phyloP scores from a whole-genome alignment of 352 stramenopile species.

The Thalassiosira sp. region DNA sequence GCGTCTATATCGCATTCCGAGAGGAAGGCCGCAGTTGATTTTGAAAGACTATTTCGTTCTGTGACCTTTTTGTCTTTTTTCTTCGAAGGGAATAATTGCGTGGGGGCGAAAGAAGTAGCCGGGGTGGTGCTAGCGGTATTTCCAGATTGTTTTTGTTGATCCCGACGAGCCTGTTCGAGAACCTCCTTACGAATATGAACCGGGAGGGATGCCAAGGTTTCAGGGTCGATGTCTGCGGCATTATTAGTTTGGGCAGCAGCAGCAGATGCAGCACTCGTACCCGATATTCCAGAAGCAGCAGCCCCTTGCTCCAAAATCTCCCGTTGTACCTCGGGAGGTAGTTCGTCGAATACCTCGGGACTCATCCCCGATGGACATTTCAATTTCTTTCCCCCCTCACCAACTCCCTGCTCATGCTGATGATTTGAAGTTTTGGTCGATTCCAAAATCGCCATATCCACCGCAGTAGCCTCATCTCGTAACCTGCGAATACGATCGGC shows the following conservation, averaged over 20 bases:
- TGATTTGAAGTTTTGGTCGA: not conserved
- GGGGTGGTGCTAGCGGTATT: not conserved
- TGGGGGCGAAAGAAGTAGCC: not conserved
- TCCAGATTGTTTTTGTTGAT: constrained; percentile 1
- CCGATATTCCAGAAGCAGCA: not conserved
- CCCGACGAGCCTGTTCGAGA: constrained; percentile 20
- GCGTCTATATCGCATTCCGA: constrained; percentile 20
- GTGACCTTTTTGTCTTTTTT: not conserved
- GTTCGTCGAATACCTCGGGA: constrained; percentile 42
- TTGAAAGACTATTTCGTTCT: constrained; percentile 3
- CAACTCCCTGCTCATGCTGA: not conserved
- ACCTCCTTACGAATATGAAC: constrained; percentile 37
- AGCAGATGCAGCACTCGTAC: not conserved
- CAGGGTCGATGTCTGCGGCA: constrained; percentile 28
- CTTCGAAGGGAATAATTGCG: not conserved
- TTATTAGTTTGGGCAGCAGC: not conserved
- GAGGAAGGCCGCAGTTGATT: constrained; percentile 21
- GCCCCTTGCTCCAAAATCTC: constrained; percentile 21
- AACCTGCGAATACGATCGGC: not conserved
- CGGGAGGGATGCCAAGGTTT: constrained; percentile 37
- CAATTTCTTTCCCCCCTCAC: not conserved
- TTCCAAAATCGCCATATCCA: constrained; percentile 23
- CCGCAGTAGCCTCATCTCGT: not conserved
- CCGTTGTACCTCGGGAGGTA: constrained; percentile 37
- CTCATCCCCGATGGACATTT: constrained; percentile 43